Conservation (phyloP, 495 filamentous ascomycete genomes). For the Penicillium ochrochloron region DNA sequence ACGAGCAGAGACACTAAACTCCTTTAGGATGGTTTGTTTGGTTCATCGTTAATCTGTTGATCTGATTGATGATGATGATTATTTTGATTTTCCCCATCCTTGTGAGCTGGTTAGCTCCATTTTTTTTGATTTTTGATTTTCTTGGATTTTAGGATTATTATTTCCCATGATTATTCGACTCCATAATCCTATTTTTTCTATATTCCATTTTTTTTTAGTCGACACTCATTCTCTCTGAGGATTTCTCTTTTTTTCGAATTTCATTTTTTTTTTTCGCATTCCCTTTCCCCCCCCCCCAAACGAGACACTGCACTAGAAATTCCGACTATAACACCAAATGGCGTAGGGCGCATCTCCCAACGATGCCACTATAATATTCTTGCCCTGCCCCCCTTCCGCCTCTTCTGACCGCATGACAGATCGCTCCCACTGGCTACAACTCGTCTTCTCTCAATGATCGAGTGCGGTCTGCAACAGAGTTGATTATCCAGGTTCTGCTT, state of each 20-base stretch:
- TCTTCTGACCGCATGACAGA: conserved; percentile 18
- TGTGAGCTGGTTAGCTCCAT: background rate
- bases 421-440: conserved; percentile 16
- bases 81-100: conserved; percentile 16
- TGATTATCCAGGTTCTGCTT: background rate
- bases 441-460: conserved; percentile 7
- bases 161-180: background rate
- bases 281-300: background rate
- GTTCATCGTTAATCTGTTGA: background rate
- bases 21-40: no score
- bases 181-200: background rate
- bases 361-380: conserved; percentile 36
- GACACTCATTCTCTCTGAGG: background rate
- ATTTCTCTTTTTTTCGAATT: background rate
- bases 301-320: conserved; percentile 19
- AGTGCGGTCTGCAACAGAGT: conserved; percentile 18
- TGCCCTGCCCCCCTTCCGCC: conserved; percentile 30
- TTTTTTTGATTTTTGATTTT: conserved; percentile 17
- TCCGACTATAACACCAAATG: conserved; percentile 16
- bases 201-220: background rate
- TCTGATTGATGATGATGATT: no score
- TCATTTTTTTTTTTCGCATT: background rate
- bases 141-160: conserved; percentile 4
- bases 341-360: conserved; percentile 19
- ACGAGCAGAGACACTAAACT: background rate